Percentiles rank a stretch among this genome's conserved stretches.
These are phyloP conservation scores for Alopecurus myosuroides DNA, from an alignment of 176 grass and related monocot genomes.

Conservation along the genomic window DNA sequence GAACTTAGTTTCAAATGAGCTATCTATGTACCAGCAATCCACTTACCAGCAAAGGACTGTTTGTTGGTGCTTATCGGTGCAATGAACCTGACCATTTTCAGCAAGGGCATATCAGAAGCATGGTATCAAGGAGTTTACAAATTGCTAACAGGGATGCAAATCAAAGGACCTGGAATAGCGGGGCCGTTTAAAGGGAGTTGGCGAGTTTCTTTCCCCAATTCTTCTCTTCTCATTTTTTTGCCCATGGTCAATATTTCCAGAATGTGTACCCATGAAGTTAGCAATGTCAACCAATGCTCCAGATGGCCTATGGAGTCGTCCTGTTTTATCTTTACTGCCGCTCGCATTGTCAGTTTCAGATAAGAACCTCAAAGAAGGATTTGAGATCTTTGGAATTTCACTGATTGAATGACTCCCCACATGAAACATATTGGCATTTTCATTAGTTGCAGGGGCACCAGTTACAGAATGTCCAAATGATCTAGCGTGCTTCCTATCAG, in stretches of 20 bases:
- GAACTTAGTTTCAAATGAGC: constrained; percentile 17
- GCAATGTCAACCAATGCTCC: constrained; percentile 58
- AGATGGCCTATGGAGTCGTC: constrained; percentile 24
- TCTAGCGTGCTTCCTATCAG: constrained; percentile 9
- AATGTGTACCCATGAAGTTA: constrained; percentile 34
- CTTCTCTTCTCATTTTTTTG: constrained; percentile 60
- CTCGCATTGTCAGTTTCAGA: constrained; percentile 1
- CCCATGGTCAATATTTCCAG: constrained; percentile 26
- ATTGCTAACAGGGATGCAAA: constrained; percentile 31
- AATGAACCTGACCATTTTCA: constrained; percentile 68
- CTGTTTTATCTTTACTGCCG: constrained; percentile 18
- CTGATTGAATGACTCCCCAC: background rate
- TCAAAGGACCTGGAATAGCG: constrained; percentile 75
- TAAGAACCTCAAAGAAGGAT: constrained; percentile 38
- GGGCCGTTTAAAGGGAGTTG: constrained; percentile 82
- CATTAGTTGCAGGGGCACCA: constrained; percentile 12
- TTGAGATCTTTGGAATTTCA: constrained; percentile 28
- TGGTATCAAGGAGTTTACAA: constrained; percentile 42
- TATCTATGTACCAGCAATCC: background rate
- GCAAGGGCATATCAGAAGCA: constrained; percentile 45
- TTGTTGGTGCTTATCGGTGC: constrained; percentile 62
- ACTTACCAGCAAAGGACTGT: constrained; percentile 54
- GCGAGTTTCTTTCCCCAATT: constrained; percentile 52
- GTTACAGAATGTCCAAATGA: constrained; percentile 19
- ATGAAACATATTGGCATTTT: constrained; percentile 17